phyloP scores from a whole-genome alignment of 1,284 basidiomycete genomes.

The Exobasidium rhododendri region DNA sequence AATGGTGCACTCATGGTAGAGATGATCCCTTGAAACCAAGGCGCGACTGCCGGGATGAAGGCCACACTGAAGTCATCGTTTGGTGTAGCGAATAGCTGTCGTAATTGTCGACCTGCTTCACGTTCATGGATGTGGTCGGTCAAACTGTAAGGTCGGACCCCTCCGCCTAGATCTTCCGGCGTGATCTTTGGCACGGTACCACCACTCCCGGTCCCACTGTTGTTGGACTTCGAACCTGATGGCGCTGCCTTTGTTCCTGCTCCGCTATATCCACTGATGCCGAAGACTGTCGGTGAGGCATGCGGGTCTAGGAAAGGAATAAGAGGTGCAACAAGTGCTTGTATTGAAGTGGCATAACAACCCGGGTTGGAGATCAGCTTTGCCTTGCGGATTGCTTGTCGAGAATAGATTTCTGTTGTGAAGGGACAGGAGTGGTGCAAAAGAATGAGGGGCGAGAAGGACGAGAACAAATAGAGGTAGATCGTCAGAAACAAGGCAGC shows the following conservation, averaged over 20 bases:
- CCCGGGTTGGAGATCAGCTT: conserved; percentile 93
- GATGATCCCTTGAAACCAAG: conserved; percentile 96
- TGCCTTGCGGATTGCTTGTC: conserved; percentile 66
- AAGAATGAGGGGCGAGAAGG: not conserved
- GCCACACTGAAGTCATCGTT: conserved; percentile 54
- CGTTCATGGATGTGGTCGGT: conserved; percentile 99
- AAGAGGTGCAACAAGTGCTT: conserved; percentile 86
- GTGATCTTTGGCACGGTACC: conserved; percentile 75
- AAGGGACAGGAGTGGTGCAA: not conserved
- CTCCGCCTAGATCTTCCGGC: conserved; percentile 71
- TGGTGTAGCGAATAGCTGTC: conserved; percentile 58
- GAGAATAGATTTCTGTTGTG: conserved; percentile 78
- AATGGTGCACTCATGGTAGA: conserved; percentile 80
- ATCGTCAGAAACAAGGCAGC: no score
- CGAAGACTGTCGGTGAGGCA: conserved; percentile 82
- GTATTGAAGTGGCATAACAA: conserved; percentile 90
- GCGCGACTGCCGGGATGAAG: conserved; percentile 82
- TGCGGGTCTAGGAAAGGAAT: conserved; percentile 67
- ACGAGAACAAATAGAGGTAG: not conserved
- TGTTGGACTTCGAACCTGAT: conserved; percentile 18
- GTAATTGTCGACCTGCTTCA: conserved; percentile 80
- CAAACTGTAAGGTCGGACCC: conserved; percentile 77
- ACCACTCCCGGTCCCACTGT: conserved; percentile 13
- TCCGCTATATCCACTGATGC: conserved; percentile 88
- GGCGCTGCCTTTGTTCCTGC: conserved; percentile 77